phyloP scores from a whole-genome alignment of 495 filamentous ascomycete species.

The Chaetomidium leptoderma region DNA sequence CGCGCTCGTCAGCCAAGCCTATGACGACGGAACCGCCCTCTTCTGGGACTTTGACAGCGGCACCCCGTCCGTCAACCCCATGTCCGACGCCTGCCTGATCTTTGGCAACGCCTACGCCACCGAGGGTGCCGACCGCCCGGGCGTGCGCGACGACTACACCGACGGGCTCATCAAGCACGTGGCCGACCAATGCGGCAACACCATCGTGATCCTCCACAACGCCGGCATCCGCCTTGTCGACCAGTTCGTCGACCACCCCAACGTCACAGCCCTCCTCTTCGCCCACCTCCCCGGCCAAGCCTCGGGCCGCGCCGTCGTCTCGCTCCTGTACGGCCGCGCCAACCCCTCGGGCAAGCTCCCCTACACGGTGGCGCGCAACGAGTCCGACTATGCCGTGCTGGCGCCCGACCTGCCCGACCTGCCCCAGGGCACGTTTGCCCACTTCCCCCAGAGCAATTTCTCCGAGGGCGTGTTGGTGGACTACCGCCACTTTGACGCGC shows the following conservation, averaged over 20 bases:
- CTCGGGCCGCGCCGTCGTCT: slow-evolving; percentile 51
- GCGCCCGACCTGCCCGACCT: slow-evolving; percentile 24
- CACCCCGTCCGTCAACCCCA: slow-evolving; percentile 39
- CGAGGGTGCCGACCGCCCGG: slow-evolving; percentile 49
- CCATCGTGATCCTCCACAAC: slow-evolving; percentile 59
- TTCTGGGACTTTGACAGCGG: slow-evolving; percentile 47
- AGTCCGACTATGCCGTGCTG: slow-evolving; percentile 54
- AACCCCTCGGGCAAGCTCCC: slow-evolving; percentile 64
- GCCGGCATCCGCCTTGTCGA: slow-evolving; percentile 56
- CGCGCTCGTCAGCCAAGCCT: slow-evolving; percentile 51
- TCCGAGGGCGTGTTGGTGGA: slow-evolving; percentile 62
- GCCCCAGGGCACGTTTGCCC: slow-evolving; percentile 33
- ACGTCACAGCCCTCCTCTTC: slow-evolving; percentile 59
- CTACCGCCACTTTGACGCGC: slow-evolving; percentile 61
- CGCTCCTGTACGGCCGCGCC: slow-evolving; percentile 56
- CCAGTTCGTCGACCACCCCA: slow-evolving; percentile 55
- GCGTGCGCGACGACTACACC: slow-evolving; percentile 47
- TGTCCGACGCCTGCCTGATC: slow-evolving; percentile 63
- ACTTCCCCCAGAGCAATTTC: slow-evolving; percentile 59
- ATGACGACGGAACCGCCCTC: slow-evolving; percentile 52
- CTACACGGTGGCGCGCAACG: slow-evolving; percentile 64
- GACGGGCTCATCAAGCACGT: slow-evolving; percentile 55
- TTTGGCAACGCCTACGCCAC: slow-evolving; percentile 59
- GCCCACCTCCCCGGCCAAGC: slow-evolving; percentile 62
- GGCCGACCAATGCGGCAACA: slow-evolving; percentile 54